These are phyloP conservation scores for Fusarium sp. DNA, from an alignment of 2,329 filamentous ascomycete genomes.

Conservation along the genomic window DNA sequence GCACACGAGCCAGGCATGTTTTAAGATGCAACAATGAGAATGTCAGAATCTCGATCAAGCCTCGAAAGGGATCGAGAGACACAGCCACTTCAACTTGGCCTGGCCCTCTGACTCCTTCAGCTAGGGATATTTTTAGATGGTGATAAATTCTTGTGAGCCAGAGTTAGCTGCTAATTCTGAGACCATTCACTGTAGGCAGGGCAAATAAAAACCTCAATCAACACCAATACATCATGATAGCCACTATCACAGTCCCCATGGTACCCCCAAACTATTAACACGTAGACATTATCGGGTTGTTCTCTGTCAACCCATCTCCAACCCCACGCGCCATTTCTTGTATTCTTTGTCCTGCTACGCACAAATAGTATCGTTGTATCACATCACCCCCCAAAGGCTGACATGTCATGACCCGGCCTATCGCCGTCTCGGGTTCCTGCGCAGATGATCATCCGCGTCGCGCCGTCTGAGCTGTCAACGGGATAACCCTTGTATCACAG, in stretches of 20 bases:
- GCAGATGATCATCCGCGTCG: constrained; percentile 49
- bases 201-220: constrained; percentile 22
- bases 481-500: constrained; percentile 29
- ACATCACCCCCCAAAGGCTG: constrained; percentile 17
- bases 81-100: constrained; percentile 11
- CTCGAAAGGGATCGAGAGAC: constrained; percentile 5
- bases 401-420: constrained; percentile 39
- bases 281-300: constrained; percentile 3
- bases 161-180: constrained; percentile 15
- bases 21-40: constrained; percentile 23
- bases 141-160: constrained; percentile 2
- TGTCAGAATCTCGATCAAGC: constrained; percentile 34
- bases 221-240: constrained; percentile 15
- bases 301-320: neutral
- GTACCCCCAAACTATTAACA: constrained; percentile 20
- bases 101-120: constrained; percentile 2
- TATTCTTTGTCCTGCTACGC: constrained; percentile 10
- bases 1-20: constrained; percentile 17
- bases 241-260: constrained; percentile 15
- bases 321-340: constrained; percentile 46
- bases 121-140: neutral
- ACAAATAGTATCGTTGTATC: constrained; percentile 3
- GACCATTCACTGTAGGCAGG: constrained; percentile 1
- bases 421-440: constrained; percentile 50
- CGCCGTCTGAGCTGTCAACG: constrained; percentile 46